Percentiles rank a stretch among this genome's conserved stretches.
Conservation (phyloP, 805 yeast genomes). For the Ogataea neopini region DNA sequence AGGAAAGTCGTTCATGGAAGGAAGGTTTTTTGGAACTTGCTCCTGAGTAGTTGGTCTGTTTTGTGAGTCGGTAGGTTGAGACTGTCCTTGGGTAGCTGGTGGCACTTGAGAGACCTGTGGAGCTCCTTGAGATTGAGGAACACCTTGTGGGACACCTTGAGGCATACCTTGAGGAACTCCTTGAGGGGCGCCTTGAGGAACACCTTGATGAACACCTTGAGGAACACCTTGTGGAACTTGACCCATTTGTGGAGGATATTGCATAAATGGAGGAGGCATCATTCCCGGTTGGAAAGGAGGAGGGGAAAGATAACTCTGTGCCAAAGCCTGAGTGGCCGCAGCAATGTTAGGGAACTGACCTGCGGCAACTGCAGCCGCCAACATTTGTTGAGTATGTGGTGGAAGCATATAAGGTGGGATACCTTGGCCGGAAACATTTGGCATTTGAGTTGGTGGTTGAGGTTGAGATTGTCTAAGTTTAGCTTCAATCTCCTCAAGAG, state of each 20-base stretch:
- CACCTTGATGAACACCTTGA: conserved; percentile 17
- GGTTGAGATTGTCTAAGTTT: conserved; percentile 54
- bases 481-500: conserved; percentile 85
- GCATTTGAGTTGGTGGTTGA: conserved; percentile 9
- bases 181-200: background rate
- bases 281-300: conserved; percentile 28
- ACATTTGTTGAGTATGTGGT: conserved; percentile 34
- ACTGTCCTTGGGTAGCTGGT: conserved; percentile 10
- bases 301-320: conserved; percentile 32
- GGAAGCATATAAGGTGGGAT: conserved; percentile 32
- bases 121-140: background rate
- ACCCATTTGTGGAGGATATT: conserved; percentile 20
- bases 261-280: conserved; percentile 27
- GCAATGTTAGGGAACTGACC: conserved; percentile 36
- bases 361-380: conserved; percentile 34
- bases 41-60: conserved; percentile 10
- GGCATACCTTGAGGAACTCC: conserved; percentile 18
- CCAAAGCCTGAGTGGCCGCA: conserved; percentile 35
- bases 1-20: conserved; percentile 27
- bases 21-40: conserved; percentile 24
- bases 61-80: conserved; percentile 16
- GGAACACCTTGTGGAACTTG: conserved; percentile 2
- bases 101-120: conserved; percentile 13
- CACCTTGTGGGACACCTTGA: conserved; percentile 15
- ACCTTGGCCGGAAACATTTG: conserved; percentile 22